Evolutionary conservation across 2,329 filamentous ascomycete genomes (phyloP).

Genomic region (Pestalotiopsis fici): DNA sequence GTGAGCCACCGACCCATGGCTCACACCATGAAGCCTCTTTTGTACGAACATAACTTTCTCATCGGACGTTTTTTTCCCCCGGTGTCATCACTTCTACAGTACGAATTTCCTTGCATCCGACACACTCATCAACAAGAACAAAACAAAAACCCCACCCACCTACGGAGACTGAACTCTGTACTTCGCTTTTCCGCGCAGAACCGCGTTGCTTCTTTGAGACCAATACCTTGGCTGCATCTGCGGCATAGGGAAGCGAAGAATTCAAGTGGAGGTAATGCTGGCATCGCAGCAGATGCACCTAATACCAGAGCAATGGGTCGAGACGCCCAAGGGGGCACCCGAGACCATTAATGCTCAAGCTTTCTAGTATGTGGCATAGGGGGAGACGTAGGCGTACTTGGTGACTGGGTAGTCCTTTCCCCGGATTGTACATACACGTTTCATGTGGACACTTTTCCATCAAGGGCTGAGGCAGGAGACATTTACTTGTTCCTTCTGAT

Average conservation of each 20-base stretch:
- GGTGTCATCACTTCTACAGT: constrained; percentile 16
- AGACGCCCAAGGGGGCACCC: constrained; percentile 22
- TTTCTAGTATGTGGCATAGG: constrained; percentile 15
- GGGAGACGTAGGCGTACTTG: constrained; percentile 12
- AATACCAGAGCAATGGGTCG: constrained; percentile 7
- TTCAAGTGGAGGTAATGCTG: constrained; percentile 8
- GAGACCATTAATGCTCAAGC: constrained; percentile 14
- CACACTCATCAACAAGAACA: constrained; percentile 13
- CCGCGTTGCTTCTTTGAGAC: constrained; percentile 7
- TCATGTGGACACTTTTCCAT: constrained; percentile 20
- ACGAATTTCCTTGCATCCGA: constrained; percentile 24
- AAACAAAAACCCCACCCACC: background rate
- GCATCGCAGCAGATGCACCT: constrained; percentile 9
- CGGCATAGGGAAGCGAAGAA: background rate
- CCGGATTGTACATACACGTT: constrained; percentile 8
- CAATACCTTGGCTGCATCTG: constrained; percentile 7
- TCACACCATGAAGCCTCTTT: constrained; percentile 13
- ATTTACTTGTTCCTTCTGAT: constrained; percentile 22
- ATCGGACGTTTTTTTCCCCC: constrained; percentile 15
- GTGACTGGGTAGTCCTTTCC: constrained; percentile 10
- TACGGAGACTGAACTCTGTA: background rate
- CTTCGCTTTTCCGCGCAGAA: constrained; percentile 10
- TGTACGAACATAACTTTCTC: constrained; percentile 18
- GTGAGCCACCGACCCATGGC: constrained; percentile 17
- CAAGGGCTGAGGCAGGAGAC: constrained; percentile 17